These are phyloP conservation scores for Pythium periplocum DNA, from an alignment of 352 stramenopile species.

Conservation along the genomic window DNA sequence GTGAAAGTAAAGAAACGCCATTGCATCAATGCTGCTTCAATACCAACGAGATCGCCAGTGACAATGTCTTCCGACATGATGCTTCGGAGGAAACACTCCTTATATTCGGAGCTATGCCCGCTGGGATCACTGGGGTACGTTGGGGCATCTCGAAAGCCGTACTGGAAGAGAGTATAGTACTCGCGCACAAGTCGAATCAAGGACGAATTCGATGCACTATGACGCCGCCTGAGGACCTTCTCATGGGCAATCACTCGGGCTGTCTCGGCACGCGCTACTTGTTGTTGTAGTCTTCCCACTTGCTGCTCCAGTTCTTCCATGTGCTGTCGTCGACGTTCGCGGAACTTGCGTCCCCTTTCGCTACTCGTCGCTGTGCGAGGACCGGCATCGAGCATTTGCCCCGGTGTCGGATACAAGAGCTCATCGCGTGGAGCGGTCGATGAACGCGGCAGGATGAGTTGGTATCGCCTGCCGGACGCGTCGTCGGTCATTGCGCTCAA, in stretches of 20 bases:
- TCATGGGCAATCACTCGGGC: slow-evolving; percentile 4
- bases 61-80: slow-evolving; percentile 11
- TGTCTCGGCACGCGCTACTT: slow-evolving; percentile 1
- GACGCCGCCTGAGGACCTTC: background rate
- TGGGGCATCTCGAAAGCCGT: slow-evolving; percentile 4
- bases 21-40: slow-evolving; percentile 12
- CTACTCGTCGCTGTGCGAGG: slow-evolving; percentile 9
- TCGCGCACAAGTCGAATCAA: slow-evolving; percentile 1
- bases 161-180: slow-evolving; percentile 14
- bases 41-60: slow-evolving; percentile 14
- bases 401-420: no score
- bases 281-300: background rate
- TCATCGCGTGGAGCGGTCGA: background rate
- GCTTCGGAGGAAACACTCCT: slow-evolving; percentile 13
- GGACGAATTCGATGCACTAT: slow-evolving; percentile 2
- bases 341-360: slow-evolving; percentile 10
- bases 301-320: slow-evolving; percentile 6
- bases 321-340: slow-evolving; percentile 4
- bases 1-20: slow-evolving; percentile 12
- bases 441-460: background rate
- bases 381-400: no score
- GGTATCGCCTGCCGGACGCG: no score
- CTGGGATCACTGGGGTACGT: slow-evolving; percentile 4
- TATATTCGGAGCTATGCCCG: slow-evolving; percentile 3
- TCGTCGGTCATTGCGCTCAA: no score